Evolutionary conservation across 768 basidiomycete genomes (phyloP).

Genomic region (Calocera viscosa): DNA sequence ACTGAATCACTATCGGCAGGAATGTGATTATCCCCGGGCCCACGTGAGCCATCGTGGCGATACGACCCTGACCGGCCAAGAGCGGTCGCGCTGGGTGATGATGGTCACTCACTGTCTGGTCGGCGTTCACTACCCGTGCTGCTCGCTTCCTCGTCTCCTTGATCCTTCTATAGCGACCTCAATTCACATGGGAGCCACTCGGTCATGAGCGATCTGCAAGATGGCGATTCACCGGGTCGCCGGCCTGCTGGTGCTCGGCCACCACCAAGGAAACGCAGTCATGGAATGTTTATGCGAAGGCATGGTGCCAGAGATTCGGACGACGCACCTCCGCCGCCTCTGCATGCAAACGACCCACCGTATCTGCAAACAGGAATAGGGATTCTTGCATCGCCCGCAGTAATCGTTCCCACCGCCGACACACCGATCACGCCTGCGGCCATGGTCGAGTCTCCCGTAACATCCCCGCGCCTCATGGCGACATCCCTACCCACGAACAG

Average conservation of each 20-base stretch:
- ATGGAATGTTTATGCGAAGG: neutral
- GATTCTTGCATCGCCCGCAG: neutral
- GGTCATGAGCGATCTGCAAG: neutral
- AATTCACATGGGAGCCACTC: no score
- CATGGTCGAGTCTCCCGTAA: neutral
- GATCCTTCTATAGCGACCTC: no score
- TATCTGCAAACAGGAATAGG: neutral
- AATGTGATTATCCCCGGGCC: no score
- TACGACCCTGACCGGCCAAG: no score
- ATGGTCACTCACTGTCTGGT: no score
- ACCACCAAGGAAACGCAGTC: neutral
- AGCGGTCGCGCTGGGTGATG: no score
- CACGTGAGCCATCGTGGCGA: no score
- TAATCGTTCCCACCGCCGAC: neutral
- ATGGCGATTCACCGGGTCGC: neutral
- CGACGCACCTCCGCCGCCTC: neutral
- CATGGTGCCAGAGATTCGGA: neutral
- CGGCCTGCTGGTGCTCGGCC: neutral
- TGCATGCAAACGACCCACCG: neutral
- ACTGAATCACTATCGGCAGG: no score
- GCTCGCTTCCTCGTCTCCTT: no score
- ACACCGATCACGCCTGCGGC: neutral
- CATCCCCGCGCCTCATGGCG: neutral
- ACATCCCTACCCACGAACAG: neutral
- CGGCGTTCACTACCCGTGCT: no score